Evolutionary conservation across 2,329 filamentous ascomycete species (phyloP).

Genomic region (Xylariaceae sp.): DNA sequence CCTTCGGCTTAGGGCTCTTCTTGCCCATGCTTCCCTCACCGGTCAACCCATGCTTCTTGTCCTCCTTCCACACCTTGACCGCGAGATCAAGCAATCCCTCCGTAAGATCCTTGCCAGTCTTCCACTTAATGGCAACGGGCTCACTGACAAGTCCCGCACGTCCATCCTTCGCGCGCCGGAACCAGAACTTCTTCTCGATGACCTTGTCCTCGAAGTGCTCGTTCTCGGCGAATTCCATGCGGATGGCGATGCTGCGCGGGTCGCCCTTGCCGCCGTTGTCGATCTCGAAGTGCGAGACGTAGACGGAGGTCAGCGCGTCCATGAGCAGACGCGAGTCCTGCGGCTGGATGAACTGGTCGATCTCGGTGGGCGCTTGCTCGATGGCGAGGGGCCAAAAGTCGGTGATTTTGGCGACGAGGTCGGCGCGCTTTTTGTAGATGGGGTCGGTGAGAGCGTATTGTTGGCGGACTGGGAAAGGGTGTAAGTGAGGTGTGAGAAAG

Average conservation of each 20-base stretch:
- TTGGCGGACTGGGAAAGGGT: constrained; percentile 55
- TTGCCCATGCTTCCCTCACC: constrained; percentile 37
- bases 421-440: constrained; percentile 71
- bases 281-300: constrained; percentile 77
- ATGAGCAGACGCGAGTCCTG: constrained; percentile 70
- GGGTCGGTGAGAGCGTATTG: constrained; percentile 63
- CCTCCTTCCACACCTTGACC: constrained; percentile 61
- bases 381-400: constrained; percentile 96
- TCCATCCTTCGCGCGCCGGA: constrained; percentile 61
- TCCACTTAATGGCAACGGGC: constrained; percentile 85
- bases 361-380: constrained; percentile 76
- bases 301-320: constrained; percentile 60
- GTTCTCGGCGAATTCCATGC: constrained; percentile 75
- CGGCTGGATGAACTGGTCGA: constrained; percentile 84
- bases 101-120: constrained; percentile 78
- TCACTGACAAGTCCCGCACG: constrained; percentile 79
- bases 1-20: constrained; percentile 50
- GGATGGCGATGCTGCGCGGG: constrained; percentile 73
- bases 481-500: not conserved
- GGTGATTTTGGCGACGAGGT: constrained; percentile 65
- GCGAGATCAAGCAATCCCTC: constrained; percentile 72
- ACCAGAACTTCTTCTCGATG: constrained; percentile 90
- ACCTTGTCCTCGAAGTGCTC: constrained; percentile 72
- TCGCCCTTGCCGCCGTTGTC: constrained; percentile 59
- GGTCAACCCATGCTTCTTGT: constrained; percentile 38